Base-by-base conservation (phyloP, 179 eudicot genomes). In the Patellifolia procumbens region DNA sequence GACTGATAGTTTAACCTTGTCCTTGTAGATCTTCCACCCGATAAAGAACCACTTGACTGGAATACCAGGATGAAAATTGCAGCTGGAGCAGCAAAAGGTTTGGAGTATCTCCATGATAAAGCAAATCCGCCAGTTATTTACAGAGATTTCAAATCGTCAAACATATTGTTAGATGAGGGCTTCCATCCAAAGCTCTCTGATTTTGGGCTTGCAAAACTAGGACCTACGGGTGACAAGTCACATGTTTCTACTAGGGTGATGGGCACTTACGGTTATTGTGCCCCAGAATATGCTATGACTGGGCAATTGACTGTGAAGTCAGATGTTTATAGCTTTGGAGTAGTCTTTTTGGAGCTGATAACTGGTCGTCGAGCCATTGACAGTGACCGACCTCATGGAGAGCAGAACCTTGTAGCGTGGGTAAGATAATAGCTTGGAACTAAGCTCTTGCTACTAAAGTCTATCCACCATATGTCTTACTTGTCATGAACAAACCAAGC, bases 181-280 rank as follows among this genome's bases (percentile, higher is more conserved):
- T 79, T 53, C 59, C 77, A 82, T 58, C 82, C 85, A 34, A 82
- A 82, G 82, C 82, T 82, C 60, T 79, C 85, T 34, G 82, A 79
- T 75, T 82, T 82, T 51, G 82, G 85, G 76, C 80, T 82, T 19
- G 85, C 85, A 9, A 82, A 82, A 58, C 12, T 70, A 51, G 73
- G 73, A 48, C 73, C 73, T 5, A 70, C 73, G 19, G 73, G 73
- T 49, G 73, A 70, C 73, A 70, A 70, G 15, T 70, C 73, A 31
- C 73, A 70, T 32, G 73, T 70, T 70, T 70, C 73, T 31, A 70
- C 73, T 32, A 70, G 73, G 28, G 73, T 70, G 42, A 70, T 70
- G 73, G 73, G 73, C 55, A 68, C 73, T 46, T 70, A 70, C 49
- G 73, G 59, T 9, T 70, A 49, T 70, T 70, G 73, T 70, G 73